Evolutionary conservation across 257 asterid genomes (phyloP).

Genomic region (Primulina eburnea): DNA sequence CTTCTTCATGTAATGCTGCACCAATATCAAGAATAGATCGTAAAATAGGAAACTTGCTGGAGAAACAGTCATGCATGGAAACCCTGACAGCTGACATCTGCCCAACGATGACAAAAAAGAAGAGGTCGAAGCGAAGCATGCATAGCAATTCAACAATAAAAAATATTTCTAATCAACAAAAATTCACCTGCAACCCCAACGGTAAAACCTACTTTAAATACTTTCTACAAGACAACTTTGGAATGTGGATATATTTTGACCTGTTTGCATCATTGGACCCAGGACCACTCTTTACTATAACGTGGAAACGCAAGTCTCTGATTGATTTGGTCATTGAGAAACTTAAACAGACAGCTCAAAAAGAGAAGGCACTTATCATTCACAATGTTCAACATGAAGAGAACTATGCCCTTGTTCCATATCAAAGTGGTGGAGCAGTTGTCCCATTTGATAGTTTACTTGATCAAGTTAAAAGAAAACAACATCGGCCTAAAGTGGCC

Average conservation of each 20-base stretch:
- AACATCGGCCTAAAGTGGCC: slow-evolving; percentile 68
- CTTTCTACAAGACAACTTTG: slow-evolving; percentile 16
- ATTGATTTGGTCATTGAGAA: slow-evolving; percentile 54
- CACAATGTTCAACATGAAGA: slow-evolving; percentile 34
- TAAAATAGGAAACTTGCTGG: slow-evolving; percentile 29
- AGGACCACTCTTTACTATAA: slow-evolving; percentile 55
- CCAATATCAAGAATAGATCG: slow-evolving; percentile 29
- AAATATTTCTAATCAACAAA: slow-evolving; percentile 30
- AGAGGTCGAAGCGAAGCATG: slow-evolving; percentile 53
- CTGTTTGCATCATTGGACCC: slow-evolving; percentile 32
- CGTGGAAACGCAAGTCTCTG: slow-evolving; percentile 43
- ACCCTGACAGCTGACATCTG: slow-evolving; percentile 43
- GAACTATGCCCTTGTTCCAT: slow-evolving; percentile 67
- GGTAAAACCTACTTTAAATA: slow-evolving; percentile 36
- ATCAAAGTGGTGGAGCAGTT: slow-evolving; percentile 57
- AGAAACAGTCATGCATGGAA: slow-evolving; percentile 48
- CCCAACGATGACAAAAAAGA: slow-evolving; percentile 44
- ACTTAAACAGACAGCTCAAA: slow-evolving; percentile 38
- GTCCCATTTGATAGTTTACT: slow-evolving; percentile 54
- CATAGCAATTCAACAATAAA: slow-evolving; percentile 37
- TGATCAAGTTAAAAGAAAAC: slow-evolving; percentile 43
- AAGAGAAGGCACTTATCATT: slow-evolving; percentile 33
- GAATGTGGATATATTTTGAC: slow-evolving; percentile 15
- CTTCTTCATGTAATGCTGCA: slow-evolving; percentile 31
- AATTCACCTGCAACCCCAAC: slow-evolving; percentile 28